Evolutionary conservation across 2,329 filamentous ascomycete genomes (phyloP).

Genomic region (Diaporthe eres): DNA sequence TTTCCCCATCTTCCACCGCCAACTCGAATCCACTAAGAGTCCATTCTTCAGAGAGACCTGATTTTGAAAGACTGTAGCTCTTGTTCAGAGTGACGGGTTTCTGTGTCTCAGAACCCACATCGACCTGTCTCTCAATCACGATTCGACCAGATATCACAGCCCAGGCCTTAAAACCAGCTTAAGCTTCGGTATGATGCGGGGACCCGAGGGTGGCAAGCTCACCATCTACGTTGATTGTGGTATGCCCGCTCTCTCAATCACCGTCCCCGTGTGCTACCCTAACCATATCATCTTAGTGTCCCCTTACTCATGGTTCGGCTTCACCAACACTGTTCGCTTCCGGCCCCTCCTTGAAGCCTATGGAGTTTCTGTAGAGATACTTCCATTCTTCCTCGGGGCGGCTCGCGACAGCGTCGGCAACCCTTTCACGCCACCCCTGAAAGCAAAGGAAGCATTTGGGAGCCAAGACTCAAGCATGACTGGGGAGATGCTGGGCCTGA

Average conservation of each 20-base stretch:
- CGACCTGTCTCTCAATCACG: constrained; percentile 1
- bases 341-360: background rate
- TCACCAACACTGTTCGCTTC: constrained; percentile 7
- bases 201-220: background rate
- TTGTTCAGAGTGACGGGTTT: background rate
- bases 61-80: background rate
- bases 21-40: background rate
- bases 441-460: constrained; percentile 7
- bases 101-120: background rate
- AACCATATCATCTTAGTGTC: background rate
- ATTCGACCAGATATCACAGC: background rate
- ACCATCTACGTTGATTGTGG: constrained; percentile 10
- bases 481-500: constrained; percentile 13
- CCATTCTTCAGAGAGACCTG: background rate
- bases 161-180: background rate
- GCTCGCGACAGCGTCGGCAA: constrained; percentile 9
- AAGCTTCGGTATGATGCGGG: background rate
- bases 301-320: constrained; percentile 19
- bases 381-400: background rate
- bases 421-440: background rate
- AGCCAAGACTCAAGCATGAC: background rate
- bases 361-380: background rate
- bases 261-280: background rate
- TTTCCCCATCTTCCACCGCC: background rate
- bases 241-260: background rate